A percentile compares a stretch with the other conserved stretches of the same genome.
Evolutionary conservation across 129 eudicot genomes (phyloP).

Genomic region (Sambucus nigra): DNA sequence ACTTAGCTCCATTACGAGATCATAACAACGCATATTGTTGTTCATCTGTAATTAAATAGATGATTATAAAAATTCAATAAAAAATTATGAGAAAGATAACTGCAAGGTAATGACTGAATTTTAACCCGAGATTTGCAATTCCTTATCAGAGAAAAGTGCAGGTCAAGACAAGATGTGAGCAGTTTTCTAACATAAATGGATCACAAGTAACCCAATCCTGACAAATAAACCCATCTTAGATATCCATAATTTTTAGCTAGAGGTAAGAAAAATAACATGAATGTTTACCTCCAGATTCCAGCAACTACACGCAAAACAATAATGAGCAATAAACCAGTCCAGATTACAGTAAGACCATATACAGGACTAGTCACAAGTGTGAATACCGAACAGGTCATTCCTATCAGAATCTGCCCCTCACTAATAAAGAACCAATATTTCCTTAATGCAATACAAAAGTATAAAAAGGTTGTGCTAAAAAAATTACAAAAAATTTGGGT

Average conservation of each 20-base stretch:
- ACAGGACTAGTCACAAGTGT: constrained; percentile 51
- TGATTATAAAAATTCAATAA: too few species aligned
- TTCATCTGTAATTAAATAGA: too few species aligned
- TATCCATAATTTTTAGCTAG: not conserved
- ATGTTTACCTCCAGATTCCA: constrained; percentile 65
- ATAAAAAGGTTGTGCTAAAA: not conserved
- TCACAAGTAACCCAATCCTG: too few species aligned
- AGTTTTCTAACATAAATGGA: too few species aligned
- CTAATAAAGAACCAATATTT: not conserved
- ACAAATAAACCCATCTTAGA: not conserved
- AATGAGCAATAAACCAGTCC: constrained; percentile 82
- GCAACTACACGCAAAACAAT: constrained; percentile 80
- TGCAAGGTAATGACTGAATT: too few species aligned
- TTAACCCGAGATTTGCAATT: too few species aligned
- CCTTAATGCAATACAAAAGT: too few species aligned
- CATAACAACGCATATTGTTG: too few species aligned
- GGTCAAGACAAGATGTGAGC: too few species aligned
- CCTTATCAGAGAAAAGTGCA: too few species aligned
- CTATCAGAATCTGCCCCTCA: constrained; percentile 49
- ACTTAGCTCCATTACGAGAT: too few species aligned
- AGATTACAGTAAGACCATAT: constrained; percentile 75
- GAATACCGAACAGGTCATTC: constrained; percentile 49
- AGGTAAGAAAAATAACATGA: not conserved
- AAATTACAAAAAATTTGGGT: not conserved
- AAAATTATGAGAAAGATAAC: too few species aligned